Conservation (phyloP, 2,329 filamentous ascomycete species). For the Aureobasidium sp. region DNA sequence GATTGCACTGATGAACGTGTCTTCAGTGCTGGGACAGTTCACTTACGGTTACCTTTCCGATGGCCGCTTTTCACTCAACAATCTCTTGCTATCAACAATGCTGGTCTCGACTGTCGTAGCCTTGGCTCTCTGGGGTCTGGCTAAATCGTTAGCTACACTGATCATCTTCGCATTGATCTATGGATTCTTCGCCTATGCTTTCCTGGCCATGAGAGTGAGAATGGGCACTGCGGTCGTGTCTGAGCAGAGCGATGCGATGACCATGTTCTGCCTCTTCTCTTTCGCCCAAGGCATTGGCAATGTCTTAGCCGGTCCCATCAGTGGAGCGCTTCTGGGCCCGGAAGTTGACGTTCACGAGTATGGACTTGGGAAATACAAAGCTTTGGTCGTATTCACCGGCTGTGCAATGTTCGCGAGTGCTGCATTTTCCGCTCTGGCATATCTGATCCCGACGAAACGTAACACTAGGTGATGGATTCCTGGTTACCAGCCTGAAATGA, state of each 20-base stretch:
- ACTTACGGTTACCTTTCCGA: slow-evolving; percentile 46
- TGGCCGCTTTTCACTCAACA: slow-evolving; percentile 28
- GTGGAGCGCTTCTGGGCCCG: slow-evolving; percentile 26
- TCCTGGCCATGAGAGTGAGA: slow-evolving; percentile 35
- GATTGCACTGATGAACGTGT: slow-evolving; percentile 35
- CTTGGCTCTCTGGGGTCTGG: slow-evolving; percentile 55
- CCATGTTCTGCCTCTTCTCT: slow-evolving; percentile 30
- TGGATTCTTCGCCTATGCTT: slow-evolving; percentile 51
- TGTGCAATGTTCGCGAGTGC: slow-evolving; percentile 15
- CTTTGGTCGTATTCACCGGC: slow-evolving; percentile 29
- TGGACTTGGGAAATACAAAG: slow-evolving; percentile 24
- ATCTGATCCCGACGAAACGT: too few relatives aligned
- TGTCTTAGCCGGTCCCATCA: slow-evolving; percentile 31
- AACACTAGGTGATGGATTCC: too few relatives aligned
- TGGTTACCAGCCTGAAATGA: too few relatives aligned
- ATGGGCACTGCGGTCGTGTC: slow-evolving; percentile 30
- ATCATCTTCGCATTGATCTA: slow-evolving; percentile 48
- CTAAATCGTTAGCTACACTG: slow-evolving; percentile 40
- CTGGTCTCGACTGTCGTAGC: slow-evolving; percentile 46
- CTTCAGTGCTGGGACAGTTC: slow-evolving; percentile 40
- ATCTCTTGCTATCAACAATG: slow-evolving; percentile 40
- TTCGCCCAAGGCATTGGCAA: slow-evolving; percentile 33
- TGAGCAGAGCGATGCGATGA: slow-evolving; percentile 27
- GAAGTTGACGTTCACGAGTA: slow-evolving; percentile 19
- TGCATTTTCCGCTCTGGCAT: not conserved